Evolutionary conservation across 805 yeast genomes (phyloP).

Genomic region (Barnettozyma sp.): DNA sequence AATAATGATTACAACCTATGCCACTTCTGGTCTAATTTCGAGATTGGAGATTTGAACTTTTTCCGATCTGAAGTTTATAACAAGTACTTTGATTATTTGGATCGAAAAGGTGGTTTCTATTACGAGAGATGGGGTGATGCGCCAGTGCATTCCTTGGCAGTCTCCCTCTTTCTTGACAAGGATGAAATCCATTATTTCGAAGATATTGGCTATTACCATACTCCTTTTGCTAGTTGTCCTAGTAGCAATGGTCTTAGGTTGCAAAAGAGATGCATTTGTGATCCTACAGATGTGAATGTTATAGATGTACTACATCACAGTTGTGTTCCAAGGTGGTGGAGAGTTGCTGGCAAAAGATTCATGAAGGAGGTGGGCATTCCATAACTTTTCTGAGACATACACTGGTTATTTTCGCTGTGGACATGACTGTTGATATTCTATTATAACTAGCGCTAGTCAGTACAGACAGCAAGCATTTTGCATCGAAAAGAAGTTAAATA

Average conservation of each 20-base stretch:
- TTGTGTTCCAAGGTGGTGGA: conserved; percentile 75
- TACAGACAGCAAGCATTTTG: not conserved
- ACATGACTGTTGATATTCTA: too few relatives aligned
- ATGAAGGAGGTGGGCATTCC: conserved; percentile 33
- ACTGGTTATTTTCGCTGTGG: too few relatives aligned
- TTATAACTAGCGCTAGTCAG: not conserved
- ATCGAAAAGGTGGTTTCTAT: conserved; percentile 67
- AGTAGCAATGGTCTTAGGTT: conserved; percentile 40
- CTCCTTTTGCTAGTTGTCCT: conserved; percentile 63
- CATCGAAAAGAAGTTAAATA: not conserved
- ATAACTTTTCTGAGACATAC: not conserved
- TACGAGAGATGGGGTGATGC: conserved; percentile 96
- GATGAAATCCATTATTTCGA: conserved; percentile 68
- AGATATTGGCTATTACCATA: conserved; percentile 75
- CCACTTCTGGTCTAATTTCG: conserved; percentile 87
- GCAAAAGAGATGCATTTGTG: conserved; percentile 58
- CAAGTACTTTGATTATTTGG: conserved; percentile 56
- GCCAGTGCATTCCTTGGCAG: conserved; percentile 77
- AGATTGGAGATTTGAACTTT: conserved; percentile 63
- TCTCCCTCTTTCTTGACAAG: conserved; percentile 48
- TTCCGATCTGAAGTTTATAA: conserved; percentile 60
- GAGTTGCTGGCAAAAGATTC: conserved; percentile 55
- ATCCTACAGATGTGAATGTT: conserved; percentile 36
- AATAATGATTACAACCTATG: conserved; percentile 62
- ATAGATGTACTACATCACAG: conserved; percentile 44